Conservation (phyloP, 1,139 yeast species). For the Yamadazyma triangularis region DNA sequence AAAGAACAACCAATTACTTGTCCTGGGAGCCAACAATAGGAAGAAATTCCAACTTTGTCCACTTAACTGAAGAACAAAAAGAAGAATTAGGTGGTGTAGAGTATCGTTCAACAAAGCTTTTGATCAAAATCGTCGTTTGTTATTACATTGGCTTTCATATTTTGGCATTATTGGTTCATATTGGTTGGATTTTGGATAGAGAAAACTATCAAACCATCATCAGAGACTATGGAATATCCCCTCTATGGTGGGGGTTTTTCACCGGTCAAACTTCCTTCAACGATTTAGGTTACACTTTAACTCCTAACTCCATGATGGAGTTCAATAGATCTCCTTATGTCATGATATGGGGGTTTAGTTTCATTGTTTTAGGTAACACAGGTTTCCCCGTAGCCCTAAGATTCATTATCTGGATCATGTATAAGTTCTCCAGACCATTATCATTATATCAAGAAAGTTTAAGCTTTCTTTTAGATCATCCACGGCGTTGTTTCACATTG, state of each 20-base stretch:
- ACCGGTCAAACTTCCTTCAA: slow-evolving; percentile 74
- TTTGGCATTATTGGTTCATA: slow-evolving; percentile 50
- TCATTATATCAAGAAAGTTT: slow-evolving; percentile 70
- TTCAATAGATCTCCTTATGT: slow-evolving; percentile 63
- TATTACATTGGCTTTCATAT: slow-evolving; percentile 79
- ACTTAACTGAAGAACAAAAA: slow-evolving; percentile 75
- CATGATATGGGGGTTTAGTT: slow-evolving; percentile 56
- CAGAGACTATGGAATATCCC: slow-evolving; percentile 53
- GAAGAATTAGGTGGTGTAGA: slow-evolving; percentile 97
- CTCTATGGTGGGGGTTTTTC: slow-evolving; percentile 93
- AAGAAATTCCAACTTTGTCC: slow-evolving; percentile 90
- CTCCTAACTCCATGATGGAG: slow-evolving; percentile 70
- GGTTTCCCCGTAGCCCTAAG: slow-evolving; percentile 85
- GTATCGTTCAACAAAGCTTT: slow-evolving; percentile 77
- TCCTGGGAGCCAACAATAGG: slow-evolving; percentile 94
- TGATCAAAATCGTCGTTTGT: slow-evolving; percentile 58
- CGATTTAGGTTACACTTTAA: slow-evolving; percentile 78
- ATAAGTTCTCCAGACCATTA: slow-evolving; percentile 61
- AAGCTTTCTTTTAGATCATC: slow-evolving; percentile 87
- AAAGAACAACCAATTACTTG: slow-evolving; percentile 59
- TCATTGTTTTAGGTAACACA: slow-evolving; percentile 86
- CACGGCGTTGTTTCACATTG: slow-evolving; percentile 92
- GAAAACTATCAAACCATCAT: slow-evolving; percentile 40
- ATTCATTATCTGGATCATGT: slow-evolving; percentile 74
- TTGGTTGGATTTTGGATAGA: slow-evolving; percentile 61